A percentile compares a stretch with the other conserved stretches of the same genome.
Evolutionary conservation across 2,329 filamentous ascomycete genomes (phyloP).

Genomic region (Fusarium cicatricum): DNA sequence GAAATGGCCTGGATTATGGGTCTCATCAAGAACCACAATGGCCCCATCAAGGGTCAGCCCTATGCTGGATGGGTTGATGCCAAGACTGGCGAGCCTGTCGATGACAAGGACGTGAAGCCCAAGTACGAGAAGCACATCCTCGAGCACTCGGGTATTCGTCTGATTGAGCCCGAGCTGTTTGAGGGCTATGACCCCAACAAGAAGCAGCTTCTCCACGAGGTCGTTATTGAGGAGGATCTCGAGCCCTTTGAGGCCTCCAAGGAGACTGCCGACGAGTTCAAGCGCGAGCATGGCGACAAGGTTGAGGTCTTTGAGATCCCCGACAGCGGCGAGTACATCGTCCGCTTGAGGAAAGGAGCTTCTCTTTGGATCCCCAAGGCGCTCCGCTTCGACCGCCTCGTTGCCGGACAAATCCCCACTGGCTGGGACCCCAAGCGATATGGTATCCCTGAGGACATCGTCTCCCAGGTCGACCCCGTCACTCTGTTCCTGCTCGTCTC

Average conservation of each 20-base stretch:
- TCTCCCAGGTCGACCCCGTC: constrained; percentile 95
- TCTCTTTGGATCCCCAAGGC: constrained; percentile 97
- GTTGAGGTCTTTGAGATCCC: constrained; percentile 96
- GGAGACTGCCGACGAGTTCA: constrained; percentile 97
- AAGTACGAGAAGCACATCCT: constrained; percentile 98
- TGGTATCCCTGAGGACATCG: constrained; percentile 96
- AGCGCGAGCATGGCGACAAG: constrained; percentile 95
- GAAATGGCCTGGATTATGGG: constrained; percentile 99
- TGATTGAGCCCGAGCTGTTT: constrained; percentile 98
- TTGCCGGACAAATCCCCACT: constrained; percentile 95
- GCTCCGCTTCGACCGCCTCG: constrained; percentile 93
- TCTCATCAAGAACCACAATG: constrained; percentile 98
- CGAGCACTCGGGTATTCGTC: constrained; percentile 94
- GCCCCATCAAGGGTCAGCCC: constrained; percentile 91
- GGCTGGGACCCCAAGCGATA: constrained; percentile 98
- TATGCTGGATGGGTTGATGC: constrained; percentile 97
- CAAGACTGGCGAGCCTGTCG: constrained; percentile 93
- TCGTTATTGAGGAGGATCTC: constrained; percentile 95
- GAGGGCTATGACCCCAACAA: constrained; percentile 97
- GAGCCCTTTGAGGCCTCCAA: constrained; percentile 97
- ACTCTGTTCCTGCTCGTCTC: constrained; percentile 95
- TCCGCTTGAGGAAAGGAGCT: constrained; percentile 94
- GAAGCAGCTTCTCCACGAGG: constrained; percentile 97
- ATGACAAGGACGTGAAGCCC: constrained; percentile 96
- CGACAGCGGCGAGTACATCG: constrained; percentile 92